Conservation (phyloP, 495 filamentous ascomycete genomes). For the Ascobolus immersus region DNA sequence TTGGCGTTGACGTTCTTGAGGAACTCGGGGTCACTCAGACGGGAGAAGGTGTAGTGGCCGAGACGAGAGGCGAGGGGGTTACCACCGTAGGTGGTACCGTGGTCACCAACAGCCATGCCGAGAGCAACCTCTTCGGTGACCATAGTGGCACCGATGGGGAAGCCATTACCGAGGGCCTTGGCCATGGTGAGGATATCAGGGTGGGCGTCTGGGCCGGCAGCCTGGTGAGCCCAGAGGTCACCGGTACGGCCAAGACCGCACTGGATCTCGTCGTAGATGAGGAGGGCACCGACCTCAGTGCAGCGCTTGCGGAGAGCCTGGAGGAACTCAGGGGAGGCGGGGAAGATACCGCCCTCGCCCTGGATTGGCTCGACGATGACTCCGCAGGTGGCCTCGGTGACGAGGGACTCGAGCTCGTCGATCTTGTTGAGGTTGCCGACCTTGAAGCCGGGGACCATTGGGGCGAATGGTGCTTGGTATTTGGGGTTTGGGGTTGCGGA, state of each 20-base stretch:
- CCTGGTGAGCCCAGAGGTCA: constrained; percentile 60
- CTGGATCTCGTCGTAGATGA: constrained; percentile 94
- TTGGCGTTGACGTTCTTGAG: constrained; percentile 39
- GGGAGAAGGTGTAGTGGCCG: constrained; percentile 57
- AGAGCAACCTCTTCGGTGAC: constrained; percentile 49
- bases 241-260: constrained; percentile 76
- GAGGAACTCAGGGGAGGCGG: constrained; percentile 60
- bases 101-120: constrained; percentile 77
- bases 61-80: constrained; percentile 72
- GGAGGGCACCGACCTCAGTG: constrained; percentile 60
- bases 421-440: constrained; percentile 73
- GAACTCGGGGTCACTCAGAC: constrained; percentile 38
- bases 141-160: constrained; percentile 79
- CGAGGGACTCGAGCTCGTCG: constrained; percentile 35
- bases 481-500: constrained; percentile 96
- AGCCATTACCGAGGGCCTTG: constrained; percentile 89
- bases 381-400: constrained; percentile 67
- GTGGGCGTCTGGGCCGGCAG: constrained; percentile 50
- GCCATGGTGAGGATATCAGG: constrained; percentile 85
- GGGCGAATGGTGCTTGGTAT: constrained; percentile 81
- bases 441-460: constrained; percentile 81
- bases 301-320: constrained; percentile 51
- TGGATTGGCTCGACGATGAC: constrained; percentile 97
- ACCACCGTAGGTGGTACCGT: constrained; percentile 91
- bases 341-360: constrained; percentile 79